A percentile compares a stretch with the other conserved stretches of the same genome.
Conservation (phyloP, 176 grass and related monocot genomes). For the Triticum timopheevii region DNA sequence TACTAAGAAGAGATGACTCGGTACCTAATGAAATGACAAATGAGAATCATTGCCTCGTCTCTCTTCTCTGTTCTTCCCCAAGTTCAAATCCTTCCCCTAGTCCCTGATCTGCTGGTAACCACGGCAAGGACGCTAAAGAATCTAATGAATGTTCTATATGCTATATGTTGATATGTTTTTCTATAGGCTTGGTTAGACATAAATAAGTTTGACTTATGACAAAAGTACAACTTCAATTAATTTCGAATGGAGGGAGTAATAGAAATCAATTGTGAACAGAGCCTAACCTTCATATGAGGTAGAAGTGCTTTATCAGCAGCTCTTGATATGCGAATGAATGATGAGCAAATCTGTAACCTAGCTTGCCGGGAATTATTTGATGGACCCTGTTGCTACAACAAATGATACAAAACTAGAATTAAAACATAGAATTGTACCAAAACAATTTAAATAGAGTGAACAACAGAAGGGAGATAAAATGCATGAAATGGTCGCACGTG, state of each 20-base stretch:
- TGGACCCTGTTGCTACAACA: conserved; percentile 59
- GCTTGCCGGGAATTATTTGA: conserved; percentile 83
- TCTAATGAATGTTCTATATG: neutral
- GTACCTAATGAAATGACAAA: too few relatives aligned
- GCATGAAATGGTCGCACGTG: neutral
- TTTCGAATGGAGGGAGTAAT: neutral
- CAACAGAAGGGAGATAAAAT: conserved; percentile 26
- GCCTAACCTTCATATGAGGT: conserved; percentile 97
- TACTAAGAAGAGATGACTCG: too few relatives aligned
- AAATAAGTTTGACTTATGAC: neutral
- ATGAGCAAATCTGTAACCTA: conserved; percentile 91
- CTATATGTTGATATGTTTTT: neutral
- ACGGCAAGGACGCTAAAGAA: neutral
- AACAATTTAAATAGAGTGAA: conserved; percentile 5
- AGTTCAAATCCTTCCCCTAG: too few relatives aligned
- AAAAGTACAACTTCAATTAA: neutral
- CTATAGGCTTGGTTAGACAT: neutral
- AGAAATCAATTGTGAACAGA: conserved; percentile 25
- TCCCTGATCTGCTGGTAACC: neutral
- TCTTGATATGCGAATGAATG: conserved; percentile 93
- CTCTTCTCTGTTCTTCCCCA: neutral
- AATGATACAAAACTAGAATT: conserved; percentile 10
- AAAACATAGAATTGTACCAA: conserved; percentile 18
- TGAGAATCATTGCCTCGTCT: neutral
- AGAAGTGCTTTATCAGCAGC: conserved; percentile 94